Evolutionary conservation across 306 rosid species (phyloP), one percentile per base, ranked within the genome.

Genomic region (Dalbergia cultrata): DNA sequence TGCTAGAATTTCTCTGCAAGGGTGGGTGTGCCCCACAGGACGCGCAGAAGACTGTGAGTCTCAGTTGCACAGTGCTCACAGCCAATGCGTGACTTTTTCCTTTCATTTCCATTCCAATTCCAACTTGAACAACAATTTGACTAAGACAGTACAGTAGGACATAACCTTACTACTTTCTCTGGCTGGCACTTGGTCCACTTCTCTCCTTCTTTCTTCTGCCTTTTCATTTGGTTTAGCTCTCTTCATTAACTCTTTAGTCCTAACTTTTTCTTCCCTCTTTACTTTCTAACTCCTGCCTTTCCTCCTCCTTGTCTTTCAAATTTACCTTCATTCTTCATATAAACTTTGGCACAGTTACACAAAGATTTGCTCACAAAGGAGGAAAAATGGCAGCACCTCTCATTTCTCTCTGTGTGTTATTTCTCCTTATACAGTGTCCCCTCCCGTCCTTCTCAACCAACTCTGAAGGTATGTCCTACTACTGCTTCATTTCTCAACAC

Each of bases 381-480:
- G 56, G 22, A 3, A 66, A 76, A 50, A 65, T 86, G 90, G 83
- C 67, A 22, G 83, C 67, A 22, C 79, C 72, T 81, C 77, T 81
- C 69, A 14, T 74, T 45, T 17, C 79, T 73, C 67, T 77, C 76
- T 72, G 76, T 54, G 3, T 86, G 19, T 11, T 83, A 22, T 41
- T 83, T 56, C 57, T 83, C 64, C 77, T 86, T 77, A 65, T 83
- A 64, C 76, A 80, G 0, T 54, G 54, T 67, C 87, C 90, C 17
- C 13, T 80, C 21, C 78, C 68, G 45, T 67, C 85, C 63, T 63
- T 77, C 69, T 80, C 90, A 7, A 72, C 80, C 70, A 86, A 86
- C 74, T 70, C 81, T 13, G 90, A 86, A 86, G 90, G 90, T 86
- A 73, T 73, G 52, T 54, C 21, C 26, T 54, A 7, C 37, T 21